Conservation (phyloP, 257 asterid species). For the Primulina huaijiensis region DNA sequence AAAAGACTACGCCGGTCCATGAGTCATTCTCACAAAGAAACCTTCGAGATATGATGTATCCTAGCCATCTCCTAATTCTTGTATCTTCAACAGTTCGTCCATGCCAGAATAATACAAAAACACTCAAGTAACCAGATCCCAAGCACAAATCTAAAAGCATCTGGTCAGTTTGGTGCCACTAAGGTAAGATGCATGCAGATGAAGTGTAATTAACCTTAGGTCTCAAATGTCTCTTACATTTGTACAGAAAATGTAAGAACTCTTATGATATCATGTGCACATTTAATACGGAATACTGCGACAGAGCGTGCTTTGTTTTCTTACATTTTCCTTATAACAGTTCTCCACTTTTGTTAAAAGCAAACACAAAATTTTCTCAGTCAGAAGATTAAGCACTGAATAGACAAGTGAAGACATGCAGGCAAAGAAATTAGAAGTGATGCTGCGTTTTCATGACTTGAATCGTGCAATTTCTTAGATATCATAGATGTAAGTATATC, state of each 20-base stretch:
- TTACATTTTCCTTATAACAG: neutral
- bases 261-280: neutral
- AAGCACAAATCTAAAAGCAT: neutral
- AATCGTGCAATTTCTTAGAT: neutral
- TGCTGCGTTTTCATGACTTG: neutral
- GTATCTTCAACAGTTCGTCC: neutral
- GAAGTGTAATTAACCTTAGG: too few relatives aligned
- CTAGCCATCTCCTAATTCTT: slow-evolving; percentile 2
- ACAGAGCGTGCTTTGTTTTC: neutral
- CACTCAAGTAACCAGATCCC: neutral
- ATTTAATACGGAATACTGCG: neutral
- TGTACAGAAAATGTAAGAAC: neutral
- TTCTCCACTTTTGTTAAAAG: neutral
- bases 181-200: neutral
- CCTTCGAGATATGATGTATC: neutral
- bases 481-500: neutral
- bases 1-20: too few relatives aligned
- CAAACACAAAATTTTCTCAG: slow-evolving; percentile 5
- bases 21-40: neutral
- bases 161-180: neutral
- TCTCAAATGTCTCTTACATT: neutral
- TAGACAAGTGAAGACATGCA: neutral
- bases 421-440: neutral
- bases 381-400: neutral
- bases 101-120: neutral